A percentile compares a stretch with the other conserved stretches of the same genome.
phyloP scores from a whole-genome alignment of 2,329 filamentous ascomycete genomes.

The Cladosporium halotolerans region DNA sequence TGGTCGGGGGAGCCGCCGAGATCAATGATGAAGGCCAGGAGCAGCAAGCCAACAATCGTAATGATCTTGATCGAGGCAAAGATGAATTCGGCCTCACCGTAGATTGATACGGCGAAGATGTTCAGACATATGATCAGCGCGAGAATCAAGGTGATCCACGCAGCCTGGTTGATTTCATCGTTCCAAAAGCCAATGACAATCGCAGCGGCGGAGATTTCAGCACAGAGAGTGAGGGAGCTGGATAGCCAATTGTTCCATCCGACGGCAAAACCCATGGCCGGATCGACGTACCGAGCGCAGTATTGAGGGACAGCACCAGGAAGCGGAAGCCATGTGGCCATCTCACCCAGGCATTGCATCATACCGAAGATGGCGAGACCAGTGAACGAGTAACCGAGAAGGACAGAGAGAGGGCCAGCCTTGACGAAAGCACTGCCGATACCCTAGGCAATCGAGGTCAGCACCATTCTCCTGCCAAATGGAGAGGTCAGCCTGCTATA shows the following conservation, averaged over 20 bases:
- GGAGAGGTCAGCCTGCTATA: not conserved
- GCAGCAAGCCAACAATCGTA: slow-evolving; percentile 39
- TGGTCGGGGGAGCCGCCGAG: slow-evolving; percentile 54
- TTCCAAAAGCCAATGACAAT: slow-evolving; percentile 59
- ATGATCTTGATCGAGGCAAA: slow-evolving; percentile 48
- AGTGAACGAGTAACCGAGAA: slow-evolving; percentile 34
- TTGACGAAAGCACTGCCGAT: slow-evolving; percentile 18
- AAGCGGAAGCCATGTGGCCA: slow-evolving; percentile 37
- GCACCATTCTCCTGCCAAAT: slow-evolving; percentile 8
- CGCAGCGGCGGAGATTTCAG: slow-evolving; percentile 58
- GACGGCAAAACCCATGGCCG: slow-evolving; percentile 26
- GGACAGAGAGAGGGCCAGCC: slow-evolving; percentile 18
- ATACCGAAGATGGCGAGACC: slow-evolving; percentile 33
- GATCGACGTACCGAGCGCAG: slow-evolving; percentile 34
- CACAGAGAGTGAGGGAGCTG: slow-evolving; percentile 29
- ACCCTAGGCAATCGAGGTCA: slow-evolving; percentile 19
- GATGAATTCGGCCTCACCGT: slow-evolving; percentile 47
- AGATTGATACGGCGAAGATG: slow-evolving; percentile 46
- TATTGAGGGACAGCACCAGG: slow-evolving; percentile 30
- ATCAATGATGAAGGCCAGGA: slow-evolving; percentile 50
- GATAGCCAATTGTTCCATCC: slow-evolving; percentile 32
- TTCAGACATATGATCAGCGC: slow-evolving; percentile 57
- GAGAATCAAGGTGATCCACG: slow-evolving; percentile 53
- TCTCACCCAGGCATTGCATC: slow-evolving; percentile 39
- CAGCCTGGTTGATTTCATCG: slow-evolving; percentile 19